phyloP scores from a whole-genome alignment of 768 basidiomycete genomes.

The Serendipita vermifera region DNA sequence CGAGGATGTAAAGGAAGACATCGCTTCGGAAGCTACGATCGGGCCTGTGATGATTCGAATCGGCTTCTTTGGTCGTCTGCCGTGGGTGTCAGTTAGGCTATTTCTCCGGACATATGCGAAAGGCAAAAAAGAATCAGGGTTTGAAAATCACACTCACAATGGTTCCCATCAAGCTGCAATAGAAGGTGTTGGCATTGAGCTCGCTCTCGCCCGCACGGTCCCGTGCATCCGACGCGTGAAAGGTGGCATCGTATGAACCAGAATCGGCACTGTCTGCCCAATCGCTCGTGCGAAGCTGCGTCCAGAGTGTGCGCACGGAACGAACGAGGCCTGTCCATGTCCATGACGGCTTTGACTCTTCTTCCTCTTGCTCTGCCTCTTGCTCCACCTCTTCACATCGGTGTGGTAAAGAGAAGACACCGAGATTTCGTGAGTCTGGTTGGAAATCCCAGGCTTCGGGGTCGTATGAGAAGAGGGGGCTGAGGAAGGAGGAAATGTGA shows the following conservation, averaged over 20 bases:
- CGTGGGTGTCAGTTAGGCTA: too few species aligned
- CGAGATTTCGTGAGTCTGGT: slow-evolving; percentile 6
- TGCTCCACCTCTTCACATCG: too few species aligned
- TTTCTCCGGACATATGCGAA: too few species aligned
- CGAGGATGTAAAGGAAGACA: not conserved
- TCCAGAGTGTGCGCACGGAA: slow-evolving; percentile 4
- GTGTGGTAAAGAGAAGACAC: too few species aligned
- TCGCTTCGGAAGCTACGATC: slow-evolving; percentile 3
- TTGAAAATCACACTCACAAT: not conserved
- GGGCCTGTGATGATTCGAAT: slow-evolving; percentile 2
- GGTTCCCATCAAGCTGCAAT: not conserved
- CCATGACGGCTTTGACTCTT: too few species aligned
- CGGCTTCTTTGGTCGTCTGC: not conserved
- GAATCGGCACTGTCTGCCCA: slow-evolving; percentile 39
- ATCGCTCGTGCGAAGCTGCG: slow-evolving; percentile 33
- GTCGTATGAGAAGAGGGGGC: slow-evolving; percentile 26
- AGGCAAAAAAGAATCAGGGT: too few species aligned
- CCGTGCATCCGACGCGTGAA: slow-evolving; percentile 32
- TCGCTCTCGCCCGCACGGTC: slow-evolving; percentile 29
- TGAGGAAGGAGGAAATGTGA: slow-evolving; percentile 32
- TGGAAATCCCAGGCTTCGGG: slow-evolving; percentile 18
- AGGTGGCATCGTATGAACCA: slow-evolving; percentile 36
- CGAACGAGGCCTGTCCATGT: not conserved
- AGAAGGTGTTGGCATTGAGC: slow-evolving; percentile 18
- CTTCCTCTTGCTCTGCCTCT: too few species aligned